Evolutionary conservation across 2,329 filamentous ascomycete species (phyloP), one percentile per base, ranked within the genome.

Genomic region (Calonectria pteridis): DNA sequence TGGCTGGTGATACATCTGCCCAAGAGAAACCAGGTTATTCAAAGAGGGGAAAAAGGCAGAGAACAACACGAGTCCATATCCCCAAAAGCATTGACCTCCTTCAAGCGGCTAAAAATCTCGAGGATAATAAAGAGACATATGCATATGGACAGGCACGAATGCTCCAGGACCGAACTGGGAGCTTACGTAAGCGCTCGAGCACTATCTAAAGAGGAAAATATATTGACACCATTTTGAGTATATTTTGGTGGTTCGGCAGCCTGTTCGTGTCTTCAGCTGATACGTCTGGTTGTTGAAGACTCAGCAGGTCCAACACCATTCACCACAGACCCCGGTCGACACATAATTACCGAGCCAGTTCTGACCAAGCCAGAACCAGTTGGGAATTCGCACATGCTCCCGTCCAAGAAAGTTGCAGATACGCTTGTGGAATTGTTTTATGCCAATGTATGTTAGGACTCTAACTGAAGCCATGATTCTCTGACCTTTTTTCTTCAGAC

Each of bases 231-330:
- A 90, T 4, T 1, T 28, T 28, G 33, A 59, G 89, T 91, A 29
- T 93, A 92, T 74, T 86, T 92, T 73, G 91, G 91, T n/a, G 90
- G 92, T 75, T 91, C 91, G 2, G 90, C 91, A 0, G 90, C 90
- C 0, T 83, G 93, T 7, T 91, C 91, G 0, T 92, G 90, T 77
- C 83, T 93, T 4, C 89, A 92, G 70, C 84, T 91, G 55, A 87
- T 93, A 23, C 89, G 91, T 13, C 89, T 90, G 83, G 88, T 92
- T 76, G 90, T 93, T 6, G 88, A 90, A 75, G 88, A 84, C 11
- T 86, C 87, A 35, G 86, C 85, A 23, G 91, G 91, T 0, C 80
- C 84, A 0, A 92, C 90, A 4, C 82, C 86, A 0, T 93, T 93
- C 77, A 92, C 91, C 1, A 81, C 85, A 65, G 91, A 92, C 76